These are phyloP conservation scores for Corynascus novoguineensis DNA, from an alignment of 495 filamentous ascomycete species.

Conservation along the genomic window DNA sequence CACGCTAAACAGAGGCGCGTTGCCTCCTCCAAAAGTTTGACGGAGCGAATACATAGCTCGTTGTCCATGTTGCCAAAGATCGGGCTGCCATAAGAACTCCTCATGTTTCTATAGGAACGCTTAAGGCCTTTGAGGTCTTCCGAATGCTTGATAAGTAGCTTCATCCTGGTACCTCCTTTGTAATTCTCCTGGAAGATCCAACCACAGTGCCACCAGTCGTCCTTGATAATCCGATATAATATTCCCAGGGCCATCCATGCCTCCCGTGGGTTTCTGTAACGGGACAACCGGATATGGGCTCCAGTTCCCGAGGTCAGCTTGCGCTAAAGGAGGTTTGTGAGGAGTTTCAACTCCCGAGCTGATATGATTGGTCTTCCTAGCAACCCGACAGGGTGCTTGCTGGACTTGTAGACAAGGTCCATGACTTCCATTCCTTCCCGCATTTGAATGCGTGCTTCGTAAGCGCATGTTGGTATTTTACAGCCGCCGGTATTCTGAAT, in stretches of 20 bases:
- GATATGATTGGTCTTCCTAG: conserved; percentile 14
- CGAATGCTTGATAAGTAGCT: conserved; percentile 16
- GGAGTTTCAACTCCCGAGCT: conserved; percentile 4
- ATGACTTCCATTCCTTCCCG: conserved; percentile 10
- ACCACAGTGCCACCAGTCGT: conserved; percentile 22
- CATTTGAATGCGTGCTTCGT: conserved; percentile 11
- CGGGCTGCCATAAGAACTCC: background rate
- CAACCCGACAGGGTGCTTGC: conserved; percentile 19
- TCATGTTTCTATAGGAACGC: background rate
- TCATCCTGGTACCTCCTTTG: conserved; percentile 17
- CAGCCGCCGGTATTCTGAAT: background rate
- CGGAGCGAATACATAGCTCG: conserved; percentile 31
- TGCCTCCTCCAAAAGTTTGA: conserved; percentile 21
- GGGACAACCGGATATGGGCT: background rate
- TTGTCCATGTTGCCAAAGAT: conserved; percentile 26
- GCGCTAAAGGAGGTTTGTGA: background rate
- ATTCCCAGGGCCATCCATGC: conserved; percentile 3
- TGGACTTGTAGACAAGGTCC: conserved; percentile 22
- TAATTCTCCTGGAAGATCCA: conserved; percentile 31
- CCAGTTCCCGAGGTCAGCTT: background rate
- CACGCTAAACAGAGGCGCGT: conserved; percentile 29
- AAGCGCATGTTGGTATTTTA: background rate
- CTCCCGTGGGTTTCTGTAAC: background rate
- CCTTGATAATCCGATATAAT: conserved; percentile 17
- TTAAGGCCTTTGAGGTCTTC: conserved; percentile 2